Conservation (phyloP, 495 filamentous ascomycete genomes). For the Penicillium samsonianum region DNA sequence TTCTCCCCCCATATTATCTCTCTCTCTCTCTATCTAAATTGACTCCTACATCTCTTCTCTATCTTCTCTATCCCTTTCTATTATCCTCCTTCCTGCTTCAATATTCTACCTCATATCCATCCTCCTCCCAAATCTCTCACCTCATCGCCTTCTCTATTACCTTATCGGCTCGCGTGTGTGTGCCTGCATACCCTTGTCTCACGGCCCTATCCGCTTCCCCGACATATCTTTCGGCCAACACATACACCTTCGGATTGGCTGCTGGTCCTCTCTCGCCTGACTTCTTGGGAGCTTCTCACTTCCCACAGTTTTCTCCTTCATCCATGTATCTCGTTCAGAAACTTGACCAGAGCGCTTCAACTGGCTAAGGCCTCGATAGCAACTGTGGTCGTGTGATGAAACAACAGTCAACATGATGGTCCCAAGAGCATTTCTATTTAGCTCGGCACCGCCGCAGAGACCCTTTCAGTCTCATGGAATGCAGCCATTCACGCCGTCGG, state of each 20-base stretch:
- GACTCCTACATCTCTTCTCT: background rate
- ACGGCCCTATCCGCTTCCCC: conserved; percentile 15
- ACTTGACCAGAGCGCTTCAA: conserved; percentile 52
- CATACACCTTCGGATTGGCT: conserved; percentile 13
- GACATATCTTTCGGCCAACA: conserved; percentile 12
- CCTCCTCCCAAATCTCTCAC: background rate
- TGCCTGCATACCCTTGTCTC: conserved; percentile 30
- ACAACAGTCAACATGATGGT: conserved; percentile 45
- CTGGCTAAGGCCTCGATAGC: conserved; percentile 32
- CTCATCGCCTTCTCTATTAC: conserved; percentile 6
- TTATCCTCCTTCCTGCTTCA: conserved; percentile 1
- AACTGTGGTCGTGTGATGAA: conserved; percentile 20
- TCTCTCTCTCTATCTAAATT: background rate
- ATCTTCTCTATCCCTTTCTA: background rate
- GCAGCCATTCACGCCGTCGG: conserved; percentile 13
- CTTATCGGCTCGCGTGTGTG: conserved; percentile 27
- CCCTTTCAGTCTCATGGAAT: conserved; percentile 22
- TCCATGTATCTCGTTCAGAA: conserved; percentile 51
- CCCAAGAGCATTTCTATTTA: conserved; percentile 47
- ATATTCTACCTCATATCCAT: background rate
- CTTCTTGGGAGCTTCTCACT: conserved; percentile 18
- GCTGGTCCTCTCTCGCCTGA: conserved; percentile 17
- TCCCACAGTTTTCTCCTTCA: conserved; percentile 16
- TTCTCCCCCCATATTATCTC: conserved; percentile 14
- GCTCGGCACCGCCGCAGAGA: conserved; percentile 32